Percentiles rank a stretch among this genome's conserved stretches.
These are phyloP conservation scores for Aspergillus arachidicola DNA, from an alignment of 2,329 filamentous ascomycete species.

Conservation along the genomic window DNA sequence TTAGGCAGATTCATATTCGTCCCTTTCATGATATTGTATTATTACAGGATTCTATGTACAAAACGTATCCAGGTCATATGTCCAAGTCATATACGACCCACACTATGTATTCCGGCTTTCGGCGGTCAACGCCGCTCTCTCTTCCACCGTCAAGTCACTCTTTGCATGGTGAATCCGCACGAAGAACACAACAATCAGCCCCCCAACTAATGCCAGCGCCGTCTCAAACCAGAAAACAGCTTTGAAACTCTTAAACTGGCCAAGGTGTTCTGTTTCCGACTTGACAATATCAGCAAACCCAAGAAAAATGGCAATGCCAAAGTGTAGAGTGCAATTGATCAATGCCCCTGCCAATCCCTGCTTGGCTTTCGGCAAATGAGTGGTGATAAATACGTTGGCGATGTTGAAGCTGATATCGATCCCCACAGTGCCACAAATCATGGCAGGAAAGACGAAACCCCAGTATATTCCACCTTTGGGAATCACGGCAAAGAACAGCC, in stretches of 20 bases:
- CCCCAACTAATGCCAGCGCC: slow-evolving; percentile 54
- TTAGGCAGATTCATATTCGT: neutral
- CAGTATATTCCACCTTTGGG: slow-evolving; percentile 65
- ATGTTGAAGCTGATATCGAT: slow-evolving; percentile 77
- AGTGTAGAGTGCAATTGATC: slow-evolving; percentile 70
- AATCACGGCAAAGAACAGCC: slow-evolving; percentile 66
- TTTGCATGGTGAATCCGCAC: slow-evolving; percentile 2
- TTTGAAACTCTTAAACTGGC: slow-evolving; percentile 59
- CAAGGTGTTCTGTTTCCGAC: slow-evolving; percentile 51
- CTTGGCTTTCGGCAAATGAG: slow-evolving; percentile 64
- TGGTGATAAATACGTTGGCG: slow-evolving; percentile 77
- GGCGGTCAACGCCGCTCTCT: neutral
- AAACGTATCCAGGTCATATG: neutral
- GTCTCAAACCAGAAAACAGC: slow-evolving; percentile 67
- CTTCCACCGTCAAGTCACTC: neutral
- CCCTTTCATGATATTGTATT: no score
- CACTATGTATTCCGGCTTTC: neutral
- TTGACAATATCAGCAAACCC: slow-evolving; percentile 68
- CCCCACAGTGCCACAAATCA: slow-evolving; percentile 67
- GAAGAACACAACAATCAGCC: neutral
- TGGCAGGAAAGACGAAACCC: slow-evolving; percentile 70
- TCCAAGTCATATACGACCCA: neutral
- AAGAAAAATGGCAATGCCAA: slow-evolving; percentile 72
- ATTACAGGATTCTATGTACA: neutral
- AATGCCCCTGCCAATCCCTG: slow-evolving; percentile 74